Evolutionary conservation across 805 yeast genomes (phyloP), one percentile per base, ranked within the genome.

Genomic region (Myxozyma nipponensis): DNA sequence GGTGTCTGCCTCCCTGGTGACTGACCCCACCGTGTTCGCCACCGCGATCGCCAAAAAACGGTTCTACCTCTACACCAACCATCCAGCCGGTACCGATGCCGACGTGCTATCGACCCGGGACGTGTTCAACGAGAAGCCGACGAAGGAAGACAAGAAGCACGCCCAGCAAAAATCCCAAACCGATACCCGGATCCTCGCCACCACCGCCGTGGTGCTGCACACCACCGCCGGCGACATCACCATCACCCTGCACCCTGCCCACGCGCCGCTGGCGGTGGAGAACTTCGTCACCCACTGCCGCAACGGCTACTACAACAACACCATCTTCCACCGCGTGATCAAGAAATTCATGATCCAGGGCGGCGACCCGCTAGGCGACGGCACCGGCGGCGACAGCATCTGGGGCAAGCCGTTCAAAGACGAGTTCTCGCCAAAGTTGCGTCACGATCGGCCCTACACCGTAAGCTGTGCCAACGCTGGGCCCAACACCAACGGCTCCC

Each of bases 401-500:
- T 70, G 70, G 70, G 66, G 68, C 1, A 52, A 52, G 28, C 49
- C 54, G 5, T 70, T 70, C 48, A 77, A 74, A 59, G 82, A 78
- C 55, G 83, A 78, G 59, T 66, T 67, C 39, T 69, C 72, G 61
- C 75, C 75, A 61, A 62, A 69, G 39, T 60, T 72, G 50, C 61
- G 66, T 38, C 82, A 78, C 59, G 81, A 77, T 59, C 68, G 67
- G 55, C 82, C 82, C 32, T 78, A 74, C 60, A 71, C 73, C 54
- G 73, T 78, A 45, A 74, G 79, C n/a, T 79, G 79, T 83, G 83
- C 82, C 45, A 78, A 78, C 56, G 77, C 80, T 3, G 83, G 83
- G 1, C 76, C 78, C 36, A 72, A 71, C 59, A 78, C 82, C 32
- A 79, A 79, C 60, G 83, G 83, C 2, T 76, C 81, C 1, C 83